phyloP scores from a whole-genome alignment of 768 basidiomycete genomes.

The Calvatia gigantea region DNA sequence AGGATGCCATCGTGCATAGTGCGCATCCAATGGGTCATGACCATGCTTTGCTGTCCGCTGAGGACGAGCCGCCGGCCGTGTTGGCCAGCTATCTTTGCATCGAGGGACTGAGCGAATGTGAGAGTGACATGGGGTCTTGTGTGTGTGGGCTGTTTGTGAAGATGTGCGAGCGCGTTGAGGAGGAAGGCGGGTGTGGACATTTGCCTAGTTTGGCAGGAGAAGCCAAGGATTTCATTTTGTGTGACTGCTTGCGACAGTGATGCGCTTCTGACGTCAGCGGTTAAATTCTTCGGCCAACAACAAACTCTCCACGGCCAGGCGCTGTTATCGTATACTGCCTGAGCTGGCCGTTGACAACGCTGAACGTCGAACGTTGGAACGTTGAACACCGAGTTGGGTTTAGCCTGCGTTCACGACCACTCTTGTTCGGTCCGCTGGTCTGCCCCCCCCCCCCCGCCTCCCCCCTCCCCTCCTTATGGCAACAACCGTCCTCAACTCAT shows the following conservation, averaged over 20 bases:
- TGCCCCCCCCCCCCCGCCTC: background rate
- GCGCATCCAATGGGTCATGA: slow-evolving; percentile 96
- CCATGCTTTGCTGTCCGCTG: slow-evolving; percentile 83
- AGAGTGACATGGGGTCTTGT: slow-evolving; percentile 65
- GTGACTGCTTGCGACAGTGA: background rate
- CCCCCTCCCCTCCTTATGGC: background rate
- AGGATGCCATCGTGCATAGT: slow-evolving; percentile 92
- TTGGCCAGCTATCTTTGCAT: slow-evolving; percentile 83
- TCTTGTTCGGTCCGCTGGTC: background rate
- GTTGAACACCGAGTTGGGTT: background rate
- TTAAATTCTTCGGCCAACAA: background rate
- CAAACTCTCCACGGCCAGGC: background rate
- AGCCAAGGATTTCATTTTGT: background rate
- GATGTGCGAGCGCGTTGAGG: slow-evolving; percentile 20
- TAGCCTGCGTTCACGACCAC: background rate
- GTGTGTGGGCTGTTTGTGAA: slow-evolving; percentile 14
- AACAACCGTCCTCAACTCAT: background rate
- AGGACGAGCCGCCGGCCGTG: slow-evolving; percentile 73
- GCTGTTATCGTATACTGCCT: no score
- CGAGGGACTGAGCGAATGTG: slow-evolving; percentile 83
- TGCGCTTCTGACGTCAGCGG: slow-evolving; percentile 15
- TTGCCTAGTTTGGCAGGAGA: background rate
- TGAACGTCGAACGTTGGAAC: background rate
- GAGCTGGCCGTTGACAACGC: no score
- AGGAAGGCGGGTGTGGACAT: slow-evolving; percentile 16